Conservation (phyloP, 768 basidiomycete species). For the Russula compacta region DNA sequence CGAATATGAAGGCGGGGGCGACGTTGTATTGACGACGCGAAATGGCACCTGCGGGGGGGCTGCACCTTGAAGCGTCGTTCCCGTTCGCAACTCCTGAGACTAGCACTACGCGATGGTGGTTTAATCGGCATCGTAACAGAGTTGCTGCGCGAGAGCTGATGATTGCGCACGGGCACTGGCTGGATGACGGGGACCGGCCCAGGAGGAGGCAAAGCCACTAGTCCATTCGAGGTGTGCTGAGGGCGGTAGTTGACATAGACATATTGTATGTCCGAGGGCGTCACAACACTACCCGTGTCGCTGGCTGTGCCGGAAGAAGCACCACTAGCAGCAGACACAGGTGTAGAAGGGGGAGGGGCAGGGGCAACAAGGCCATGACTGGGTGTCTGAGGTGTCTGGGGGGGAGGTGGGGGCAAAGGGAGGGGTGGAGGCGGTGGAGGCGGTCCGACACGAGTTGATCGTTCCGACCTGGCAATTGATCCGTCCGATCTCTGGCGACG, state of each 20-base stretch:
- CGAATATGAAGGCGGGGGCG: conserved; percentile 12
- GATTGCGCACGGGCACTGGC: not conserved
- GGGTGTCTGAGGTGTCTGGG: not conserved
- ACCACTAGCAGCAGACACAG: not conserved
- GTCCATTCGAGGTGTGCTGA: not conserved
- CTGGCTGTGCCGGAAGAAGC: not conserved
- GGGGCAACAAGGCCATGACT: not conserved
- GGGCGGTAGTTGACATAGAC: conserved; percentile 1
- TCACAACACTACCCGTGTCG: not conserved
- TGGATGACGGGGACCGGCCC: not conserved
- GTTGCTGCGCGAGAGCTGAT: not conserved
- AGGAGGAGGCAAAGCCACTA: not conserved
- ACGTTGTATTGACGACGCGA: conserved; percentile 17
- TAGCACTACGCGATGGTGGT: not conserved
- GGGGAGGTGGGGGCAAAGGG: not conserved
- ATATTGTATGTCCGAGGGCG: conserved; percentile 13
- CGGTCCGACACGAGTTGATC: conserved; percentile 6
- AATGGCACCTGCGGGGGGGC: conserved; percentile 6
- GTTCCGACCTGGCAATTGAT: conserved; percentile 16
- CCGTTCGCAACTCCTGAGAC: not conserved
- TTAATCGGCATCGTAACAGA: not conserved
- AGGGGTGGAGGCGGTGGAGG: conserved; percentile 13
- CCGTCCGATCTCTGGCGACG: conserved; percentile 15
- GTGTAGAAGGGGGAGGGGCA: conserved; percentile 6
- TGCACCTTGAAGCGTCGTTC: not conserved